Evolutionary conservation across 177 flowering plant genomes (phyloP), one percentile per base, ranked within the genome.

Genomic region (Tripterygium wilfordii): DNA sequence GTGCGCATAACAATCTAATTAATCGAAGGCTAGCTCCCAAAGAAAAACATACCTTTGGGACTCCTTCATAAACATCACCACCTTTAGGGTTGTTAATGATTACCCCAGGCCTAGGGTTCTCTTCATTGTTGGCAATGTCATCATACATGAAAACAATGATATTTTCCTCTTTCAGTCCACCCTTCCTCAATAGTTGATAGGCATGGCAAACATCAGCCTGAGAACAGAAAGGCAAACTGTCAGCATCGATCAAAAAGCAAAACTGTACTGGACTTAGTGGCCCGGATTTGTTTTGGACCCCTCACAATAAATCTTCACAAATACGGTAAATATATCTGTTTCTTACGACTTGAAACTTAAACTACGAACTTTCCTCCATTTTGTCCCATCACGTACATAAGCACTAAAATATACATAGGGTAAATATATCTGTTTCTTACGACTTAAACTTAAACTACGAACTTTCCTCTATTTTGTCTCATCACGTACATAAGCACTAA

Each of bases 161-260:
- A 51, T 91, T 91, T 67, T 91, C 95, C 54, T 91, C 98, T 54
- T 88, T 85, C 54, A 91, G 40, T 26, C 98, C 98, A 54, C 95
- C 95, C 59, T 65, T 75, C 64, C 65, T 88, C 67, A 91, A 37
- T 47, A 85, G 59, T 77, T 91, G 98, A 58, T 91, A 91, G 13
- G 96, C 98, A 75, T 91, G 98, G 60, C 96, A 91, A 25, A 91
- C 60, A 76, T 91, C 96, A 42, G 96, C 84, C 98, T 90, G 72
- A 39, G 47, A 42, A 5, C 42, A 20, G 38, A 39, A 46, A 10
- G 3, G 22, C 13, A 4, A n/a, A 45, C 7, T 7, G 35, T 26
- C 28, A 36, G 16, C 15, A 43, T 26, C 20, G 20, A 25, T 18
- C 42, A 25, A 25, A 22, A 5, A 7, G 35, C 23, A 8, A 15